These are phyloP conservation scores for Geotrichum siamense DNA, from an alignment of 1,139 yeast species.

Conservation along the genomic window DNA sequence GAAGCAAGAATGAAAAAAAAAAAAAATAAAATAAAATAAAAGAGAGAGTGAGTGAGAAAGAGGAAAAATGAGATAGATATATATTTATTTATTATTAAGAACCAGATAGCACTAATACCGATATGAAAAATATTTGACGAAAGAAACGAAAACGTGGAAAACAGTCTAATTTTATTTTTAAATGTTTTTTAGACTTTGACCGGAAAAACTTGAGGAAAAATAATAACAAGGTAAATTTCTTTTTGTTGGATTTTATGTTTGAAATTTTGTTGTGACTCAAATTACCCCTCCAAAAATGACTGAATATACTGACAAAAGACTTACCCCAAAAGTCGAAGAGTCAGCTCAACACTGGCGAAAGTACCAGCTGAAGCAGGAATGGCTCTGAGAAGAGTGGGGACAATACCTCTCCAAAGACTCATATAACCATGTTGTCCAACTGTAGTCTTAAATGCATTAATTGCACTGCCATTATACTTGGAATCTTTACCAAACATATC, in stretches of 20 bases:
- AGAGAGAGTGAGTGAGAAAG: not conserved
- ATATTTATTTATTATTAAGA: not conserved
- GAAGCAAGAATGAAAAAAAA: conserved; percentile 1
- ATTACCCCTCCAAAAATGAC: no score
- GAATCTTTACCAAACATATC: conserved; percentile 49
- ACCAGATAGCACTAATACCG: no score
- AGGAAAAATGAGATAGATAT: not conserved
- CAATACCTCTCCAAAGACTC: conserved; percentile 68
- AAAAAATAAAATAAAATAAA: not conserved
- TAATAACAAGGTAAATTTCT: no score
- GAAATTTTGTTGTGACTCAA: no score
- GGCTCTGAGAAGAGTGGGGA: conserved; percentile 63
- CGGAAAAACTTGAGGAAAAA: no score
- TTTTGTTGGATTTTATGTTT: no score
- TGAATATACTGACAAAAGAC: no score
- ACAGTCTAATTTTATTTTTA: no score
- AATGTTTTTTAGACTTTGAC: no score
- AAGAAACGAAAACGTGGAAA: no score
- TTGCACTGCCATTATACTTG: conserved; percentile 43
- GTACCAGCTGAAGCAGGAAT: conserved; percentile 73
- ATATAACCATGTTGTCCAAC: conserved; percentile 42
- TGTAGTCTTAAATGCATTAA: conserved; percentile 45
- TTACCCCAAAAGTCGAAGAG: conserved; percentile 47
- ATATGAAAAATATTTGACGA: no score
- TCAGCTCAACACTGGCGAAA: conserved; percentile 68